Conservation (phyloP, 106 monocot genomes). For the Phalaenopsis aphrodite region DNA sequence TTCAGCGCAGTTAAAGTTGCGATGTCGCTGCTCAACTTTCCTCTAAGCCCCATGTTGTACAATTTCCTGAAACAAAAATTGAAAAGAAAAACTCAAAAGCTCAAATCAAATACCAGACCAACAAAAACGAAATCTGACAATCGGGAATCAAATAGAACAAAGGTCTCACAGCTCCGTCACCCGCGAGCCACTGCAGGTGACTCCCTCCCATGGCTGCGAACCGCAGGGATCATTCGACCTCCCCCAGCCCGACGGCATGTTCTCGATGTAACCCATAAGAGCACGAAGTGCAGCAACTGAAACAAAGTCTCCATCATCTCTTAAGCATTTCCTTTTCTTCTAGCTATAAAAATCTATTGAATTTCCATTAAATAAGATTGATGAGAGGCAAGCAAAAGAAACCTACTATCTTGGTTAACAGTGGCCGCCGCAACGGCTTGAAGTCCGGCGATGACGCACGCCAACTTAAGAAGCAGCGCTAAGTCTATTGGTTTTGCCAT, state of each 20-base stretch:
- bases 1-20: constrained; percentile 18
- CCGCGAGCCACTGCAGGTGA: constrained; percentile 25
- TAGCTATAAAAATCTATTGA: background rate
- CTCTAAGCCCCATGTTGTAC: constrained; percentile 32
- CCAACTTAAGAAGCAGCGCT: background rate
- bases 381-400: background rate
- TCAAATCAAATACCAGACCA: background rate
- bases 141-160: background rate
- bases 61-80: constrained; percentile 21
- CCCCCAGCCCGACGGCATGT: constrained; percentile 35
- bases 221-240: constrained; percentile 35
- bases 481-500: background rate
- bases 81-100: background rate
- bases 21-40: constrained; percentile 32
- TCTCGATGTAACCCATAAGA: constrained; percentile 25
- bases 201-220: constrained; percentile 34
- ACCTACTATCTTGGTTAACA: background rate
- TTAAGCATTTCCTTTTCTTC: background rate
- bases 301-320: background rate
- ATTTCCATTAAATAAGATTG: background rate
- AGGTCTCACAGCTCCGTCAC: constrained; percentile 30
- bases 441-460: background rate
- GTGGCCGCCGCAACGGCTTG: background rate
- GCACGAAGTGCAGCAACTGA: constrained; percentile 29
- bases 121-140: background rate